Evolutionary conservation across 2,329 filamentous ascomycete species (phyloP), one percentile per base, ranked within the genome.

Genomic region (Xylaria sp.): DNA sequence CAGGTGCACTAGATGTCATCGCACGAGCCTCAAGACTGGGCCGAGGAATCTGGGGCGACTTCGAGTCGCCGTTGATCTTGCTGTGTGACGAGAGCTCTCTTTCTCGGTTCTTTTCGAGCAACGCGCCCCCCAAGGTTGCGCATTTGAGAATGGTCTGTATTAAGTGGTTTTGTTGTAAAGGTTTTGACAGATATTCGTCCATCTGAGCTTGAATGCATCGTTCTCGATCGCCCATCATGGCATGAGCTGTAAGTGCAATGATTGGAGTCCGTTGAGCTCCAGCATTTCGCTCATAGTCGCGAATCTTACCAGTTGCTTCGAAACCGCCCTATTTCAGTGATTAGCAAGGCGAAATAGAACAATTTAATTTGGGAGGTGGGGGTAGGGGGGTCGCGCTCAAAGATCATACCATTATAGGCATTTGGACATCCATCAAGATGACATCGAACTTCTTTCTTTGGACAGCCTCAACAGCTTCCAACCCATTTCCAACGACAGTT

Each of bases 131-230:
- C 35, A 98, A 88, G 4, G 95, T 97, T 12, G 93, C 94, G 75
- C 94, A 98, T 77, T 97, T 97, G 67, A 98, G 86, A 63, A 99
- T 98, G 0, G 94, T 97, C 80, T 98, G 94, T 73, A 98, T 97
- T 73, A 98, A 89, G 76, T 97, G 92, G 76, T 96, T 97, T 75
- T 97, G 94, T 78, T 97, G 96, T 64, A 98, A 83, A 25, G 94
- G 94, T 76, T 99, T 99, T 17, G 94, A 97, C 43, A 99, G 83
- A 75, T 99, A 99, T 77, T 99, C 95, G 76, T 99, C 95, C 95
- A 99, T 99, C 80, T 98, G 93, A 9, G 94, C 95, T 76, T 97
- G 92, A 65, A 99, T 96, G 77, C 95, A 99, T 82, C 96, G 97
- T 77, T 99, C 95, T 52, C 95, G 88, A 74, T 99, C 95, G 68